Conservation (phyloP, 257 asterid species). For the Oldenlandia corymbosa region DNA sequence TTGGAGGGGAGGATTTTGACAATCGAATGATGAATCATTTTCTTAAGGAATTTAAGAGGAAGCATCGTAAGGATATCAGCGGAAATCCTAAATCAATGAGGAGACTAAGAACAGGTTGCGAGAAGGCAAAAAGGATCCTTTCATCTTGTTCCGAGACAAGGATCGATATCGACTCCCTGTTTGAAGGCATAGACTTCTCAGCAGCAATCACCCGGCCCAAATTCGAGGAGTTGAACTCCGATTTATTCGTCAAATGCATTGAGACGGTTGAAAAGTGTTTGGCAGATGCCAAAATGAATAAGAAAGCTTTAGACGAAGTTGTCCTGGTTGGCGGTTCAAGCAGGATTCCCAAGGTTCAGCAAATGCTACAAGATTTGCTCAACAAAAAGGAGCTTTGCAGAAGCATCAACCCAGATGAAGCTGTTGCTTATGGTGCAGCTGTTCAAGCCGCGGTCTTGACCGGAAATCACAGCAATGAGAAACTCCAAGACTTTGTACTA, state of each 20-base stretch:
- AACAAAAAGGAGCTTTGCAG: slow-evolving; percentile 2
- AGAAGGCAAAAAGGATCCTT: too few species aligned
- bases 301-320: neutral
- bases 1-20: neutral
- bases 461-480: neutral
- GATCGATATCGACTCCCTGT: neutral
- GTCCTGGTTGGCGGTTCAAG: slow-evolving; percentile 7
- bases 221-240: neutral
- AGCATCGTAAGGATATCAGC: neutral
- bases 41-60: neutral
- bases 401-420: slow-evolving; percentile 1
- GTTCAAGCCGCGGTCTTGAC: slow-evolving; percentile 2
- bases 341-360: slow-evolving; percentile 8
- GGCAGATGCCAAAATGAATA: neutral
- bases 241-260: neutral
- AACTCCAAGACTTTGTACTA: too few species aligned
- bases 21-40: neutral
- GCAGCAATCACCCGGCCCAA: neutral
- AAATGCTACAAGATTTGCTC: neutral
- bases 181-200: neutral
- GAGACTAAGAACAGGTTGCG: neutral
- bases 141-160: neutral
- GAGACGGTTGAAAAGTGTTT: neutral
- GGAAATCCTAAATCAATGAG: neutral
- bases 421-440: slow-evolving; percentile 4